Evolutionary conservation across 1,284 basidiomycete genomes (phyloP).

Genomic region (Tremellales sp.): DNA sequence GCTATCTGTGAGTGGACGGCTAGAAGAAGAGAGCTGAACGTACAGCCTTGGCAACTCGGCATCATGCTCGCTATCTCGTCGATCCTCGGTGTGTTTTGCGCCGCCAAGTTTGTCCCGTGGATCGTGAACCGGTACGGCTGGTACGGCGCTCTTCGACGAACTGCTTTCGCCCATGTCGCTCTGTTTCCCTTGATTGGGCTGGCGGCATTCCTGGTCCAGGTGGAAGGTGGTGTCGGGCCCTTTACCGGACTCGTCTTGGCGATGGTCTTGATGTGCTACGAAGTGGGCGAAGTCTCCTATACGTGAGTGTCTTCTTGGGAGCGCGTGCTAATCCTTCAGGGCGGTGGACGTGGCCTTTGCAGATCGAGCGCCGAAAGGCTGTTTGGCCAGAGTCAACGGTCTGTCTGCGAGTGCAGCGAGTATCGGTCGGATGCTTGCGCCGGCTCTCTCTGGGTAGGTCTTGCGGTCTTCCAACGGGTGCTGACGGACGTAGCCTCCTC

Average conservation of each 20-base stretch:
- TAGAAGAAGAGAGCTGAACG: background rate
- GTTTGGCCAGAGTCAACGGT: conserved; percentile 5
- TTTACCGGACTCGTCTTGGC: background rate
- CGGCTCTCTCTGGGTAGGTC: background rate
- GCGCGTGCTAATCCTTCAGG: background rate
- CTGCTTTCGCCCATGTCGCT: conserved; percentile 5
- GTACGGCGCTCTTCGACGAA: conserved; percentile 3
- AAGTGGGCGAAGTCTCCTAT: conserved; percentile 4
- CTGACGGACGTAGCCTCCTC: too few relatives aligned
- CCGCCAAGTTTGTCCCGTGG: background rate
- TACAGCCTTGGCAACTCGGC: conserved; percentile 1
- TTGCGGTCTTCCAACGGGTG: background rate
- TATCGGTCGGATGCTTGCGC: conserved; percentile 5
- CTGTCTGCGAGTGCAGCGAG: background rate
- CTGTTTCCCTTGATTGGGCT: conserved; percentile 3
- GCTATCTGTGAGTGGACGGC: background rate
- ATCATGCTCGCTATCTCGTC: conserved; percentile 4
- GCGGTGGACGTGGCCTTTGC: background rate
- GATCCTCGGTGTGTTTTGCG: conserved; percentile 1
- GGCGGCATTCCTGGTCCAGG: background rate
- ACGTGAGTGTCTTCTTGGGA: conserved; percentile 1
- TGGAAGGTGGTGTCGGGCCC: background rate
- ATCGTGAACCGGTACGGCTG: background rate
- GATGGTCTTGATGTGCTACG: conserved; percentile 4
- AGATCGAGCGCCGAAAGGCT: conserved; percentile 3